These are phyloP conservation scores for Lithohypha guttulata DNA, from an alignment of 2,329 filamentous ascomycete species.

Conservation along the genomic window DNA sequence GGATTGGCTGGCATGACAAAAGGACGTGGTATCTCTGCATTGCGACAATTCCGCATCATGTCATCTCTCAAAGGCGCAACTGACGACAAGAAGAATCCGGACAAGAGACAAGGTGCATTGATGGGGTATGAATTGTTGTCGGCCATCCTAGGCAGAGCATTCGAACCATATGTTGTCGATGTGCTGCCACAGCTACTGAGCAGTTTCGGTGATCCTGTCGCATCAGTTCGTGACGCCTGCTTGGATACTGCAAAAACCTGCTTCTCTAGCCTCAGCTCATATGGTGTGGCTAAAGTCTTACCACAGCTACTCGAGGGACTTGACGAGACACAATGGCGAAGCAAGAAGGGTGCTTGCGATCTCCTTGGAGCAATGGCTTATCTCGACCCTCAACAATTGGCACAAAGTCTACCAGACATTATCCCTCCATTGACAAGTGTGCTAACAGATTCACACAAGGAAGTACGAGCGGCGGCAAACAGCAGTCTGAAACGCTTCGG, in stretches of 20 bases:
- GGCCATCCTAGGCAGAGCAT: slow-evolving; percentile 71
- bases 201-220: slow-evolving; percentile 78
- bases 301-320: slow-evolving; percentile 84
- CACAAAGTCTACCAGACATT: slow-evolving; percentile 84
- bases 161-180: slow-evolving; percentile 94
- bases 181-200: slow-evolving; percentile 82
- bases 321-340: slow-evolving; percentile 93
- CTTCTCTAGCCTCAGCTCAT: slow-evolving; percentile 87
- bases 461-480: slow-evolving; percentile 84
- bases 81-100: slow-evolving; percentile 91
- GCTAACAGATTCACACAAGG: slow-evolving; percentile 95
- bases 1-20: slow-evolving; percentile 82
- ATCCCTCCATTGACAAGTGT: slow-evolving; percentile 92
- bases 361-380: slow-evolving; percentile 97
- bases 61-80: slow-evolving; percentile 65
- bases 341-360: slow-evolving; percentile 96
- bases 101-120: slow-evolving; percentile 78
- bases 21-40: slow-evolving; percentile 70
- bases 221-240: slow-evolving; percentile 85
- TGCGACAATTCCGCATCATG: slow-evolving; percentile 80
- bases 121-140: slow-evolving; percentile 86
- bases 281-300: slow-evolving; percentile 87
- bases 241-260: slow-evolving; percentile 88
- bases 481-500: slow-evolving; percentile 94
- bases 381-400: slow-evolving; percentile 87